Percentiles rank a stretch among this genome's conserved stretches.
Evolutionary conservation across 495 filamentous ascomycete genomes (phyloP).

Genomic region (Hypoxylon rickii): DNA sequence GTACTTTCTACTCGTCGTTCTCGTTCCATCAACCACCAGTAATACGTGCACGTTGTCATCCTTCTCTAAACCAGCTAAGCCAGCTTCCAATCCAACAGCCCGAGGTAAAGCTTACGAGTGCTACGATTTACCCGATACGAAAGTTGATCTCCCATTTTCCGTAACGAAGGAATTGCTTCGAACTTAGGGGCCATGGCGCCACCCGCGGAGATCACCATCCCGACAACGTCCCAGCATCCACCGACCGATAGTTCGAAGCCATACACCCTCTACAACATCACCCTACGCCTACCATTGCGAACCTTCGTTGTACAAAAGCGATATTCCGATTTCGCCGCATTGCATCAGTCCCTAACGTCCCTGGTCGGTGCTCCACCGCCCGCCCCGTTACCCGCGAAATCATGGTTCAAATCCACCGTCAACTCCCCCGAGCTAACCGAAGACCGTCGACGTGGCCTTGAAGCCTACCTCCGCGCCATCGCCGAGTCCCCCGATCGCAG

Average conservation of each 20-base stretch:
- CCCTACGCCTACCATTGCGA: slow-evolving; percentile 82
- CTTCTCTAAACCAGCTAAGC: neutral
- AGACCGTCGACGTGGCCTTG: slow-evolving; percentile 73
- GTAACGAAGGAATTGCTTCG: neutral
- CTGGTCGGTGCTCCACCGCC: slow-evolving; percentile 65
- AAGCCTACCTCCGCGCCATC: slow-evolving; percentile 81
- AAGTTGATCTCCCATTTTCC: slow-evolving; percentile 1
- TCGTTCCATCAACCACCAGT: slow-evolving; percentile 6
- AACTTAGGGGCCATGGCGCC: slow-evolving; percentile 64
- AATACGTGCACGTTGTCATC: neutral
- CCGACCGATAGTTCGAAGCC: slow-evolving; percentile 62
- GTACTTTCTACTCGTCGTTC: slow-evolving; percentile 4
- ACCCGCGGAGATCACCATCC: slow-evolving; percentile 79
- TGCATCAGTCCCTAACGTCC: slow-evolving; percentile 70
- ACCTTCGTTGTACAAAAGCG: slow-evolving; percentile 88
- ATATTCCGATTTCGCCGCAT: slow-evolving; percentile 86
- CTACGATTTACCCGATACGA: neutral
- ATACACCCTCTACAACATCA: slow-evolving; percentile 92
- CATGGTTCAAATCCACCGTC: slow-evolving; percentile 83
- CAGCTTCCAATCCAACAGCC: neutral
- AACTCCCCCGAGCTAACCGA: slow-evolving; percentile 78
- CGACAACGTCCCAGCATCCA: slow-evolving; percentile 66
- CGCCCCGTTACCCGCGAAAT: slow-evolving; percentile 73
- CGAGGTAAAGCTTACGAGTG: neutral
- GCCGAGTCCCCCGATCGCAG: slow-evolving; percentile 73